phyloP scores from a whole-genome alignment of 345 rosid genomes.

The Melaleuca quinquenervia region DNA sequence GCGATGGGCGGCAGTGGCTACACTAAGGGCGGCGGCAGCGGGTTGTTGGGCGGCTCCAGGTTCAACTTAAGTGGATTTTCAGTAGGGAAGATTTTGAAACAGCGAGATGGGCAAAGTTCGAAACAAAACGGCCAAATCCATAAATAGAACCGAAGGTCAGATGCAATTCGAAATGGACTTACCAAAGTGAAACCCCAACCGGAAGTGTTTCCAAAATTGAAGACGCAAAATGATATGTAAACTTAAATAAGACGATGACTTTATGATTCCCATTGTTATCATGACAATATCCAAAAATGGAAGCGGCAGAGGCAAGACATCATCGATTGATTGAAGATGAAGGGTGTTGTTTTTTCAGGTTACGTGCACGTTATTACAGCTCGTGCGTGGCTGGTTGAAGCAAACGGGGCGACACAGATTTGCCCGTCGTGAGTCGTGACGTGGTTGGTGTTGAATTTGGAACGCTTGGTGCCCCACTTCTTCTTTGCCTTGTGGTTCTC shows the following conservation, averaged over 20 bases:
- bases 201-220: background rate
- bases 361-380: background rate
- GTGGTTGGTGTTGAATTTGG: background rate
- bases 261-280: background rate
- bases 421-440: background rate
- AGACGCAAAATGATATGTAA: background rate
- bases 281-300: background rate
- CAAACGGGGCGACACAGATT: background rate
- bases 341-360: background rate
- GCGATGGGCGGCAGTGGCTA: background rate
- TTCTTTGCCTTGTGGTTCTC: background rate
- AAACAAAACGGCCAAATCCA: background rate
- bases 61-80: background rate
- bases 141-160: no score
- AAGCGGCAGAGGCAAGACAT: background rate
- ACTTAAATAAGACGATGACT: no score
- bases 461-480: no score
- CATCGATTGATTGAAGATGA: background rate
- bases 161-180: background rate
- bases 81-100: background rate
- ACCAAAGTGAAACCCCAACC: background rate
- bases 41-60: background rate
- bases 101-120: background rate
- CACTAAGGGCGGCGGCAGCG: background rate
- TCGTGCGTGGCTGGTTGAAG: background rate